Base-by-base conservation (phyloP, 1,284 basidiomycete genomes). In the Ustilago xerochloae region DNA sequence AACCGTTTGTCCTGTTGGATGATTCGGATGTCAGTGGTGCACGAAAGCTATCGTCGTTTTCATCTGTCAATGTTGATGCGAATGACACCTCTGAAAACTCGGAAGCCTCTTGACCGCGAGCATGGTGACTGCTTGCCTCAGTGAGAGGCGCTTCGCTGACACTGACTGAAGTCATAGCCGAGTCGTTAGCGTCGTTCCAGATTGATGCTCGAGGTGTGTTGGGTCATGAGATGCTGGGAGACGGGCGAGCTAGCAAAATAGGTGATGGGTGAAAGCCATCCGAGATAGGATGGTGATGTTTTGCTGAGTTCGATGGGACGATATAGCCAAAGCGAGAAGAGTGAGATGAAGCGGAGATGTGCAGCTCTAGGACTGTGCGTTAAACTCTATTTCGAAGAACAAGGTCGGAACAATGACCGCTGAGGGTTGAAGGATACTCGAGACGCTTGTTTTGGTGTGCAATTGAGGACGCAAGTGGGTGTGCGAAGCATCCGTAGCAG, bases 41-140 rank as follows among this genome's bases (percentile, higher is more conserved):
- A 10, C 29, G 48, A 2, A 36, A n/a, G 41, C 58, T 51, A 9
- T 10, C 50, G 20, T 63, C 54, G 2, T 61, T 58, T 10, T 58
- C 48, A 3, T 50, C 59, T 16, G 65, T 52, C 0, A 57, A 6
- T 1, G 35, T 55, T 10, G 66, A 65, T 13, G 46, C 24, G 28
- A 63, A 60, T 0, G 63, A 65, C 38, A 61, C 24, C 6, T 69
- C 66, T n/a, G 59, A 65, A 16, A 41, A 47, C 18, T 56, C 64
- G n/a, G 70, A 61, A 6, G 46, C 32, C 33, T 53, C 35, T 12
- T 39, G 26, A 18, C 48, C 63, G 18, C 49, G 36, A 9, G 52
- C 48, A 16, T 24, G 29, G 26, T 32, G 22, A n/a, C 18, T 22
- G 4, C 20, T 26, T 18, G 47, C 51, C 7, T 45, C 47, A 41